Conservation (phyloP, 257 asterid species). For the Cordia subcordata region DNA sequence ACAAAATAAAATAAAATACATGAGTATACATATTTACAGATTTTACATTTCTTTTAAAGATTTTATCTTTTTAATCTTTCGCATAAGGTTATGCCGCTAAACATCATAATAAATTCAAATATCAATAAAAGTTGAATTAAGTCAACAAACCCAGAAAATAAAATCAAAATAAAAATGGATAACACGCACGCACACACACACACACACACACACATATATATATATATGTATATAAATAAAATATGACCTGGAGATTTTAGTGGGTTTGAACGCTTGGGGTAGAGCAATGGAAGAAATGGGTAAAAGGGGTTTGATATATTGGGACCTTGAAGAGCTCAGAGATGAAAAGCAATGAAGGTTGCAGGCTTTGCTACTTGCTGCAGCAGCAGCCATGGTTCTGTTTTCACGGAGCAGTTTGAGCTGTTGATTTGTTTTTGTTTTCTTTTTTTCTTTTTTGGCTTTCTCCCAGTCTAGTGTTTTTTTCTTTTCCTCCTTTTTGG, state of each 20-base stretch:
- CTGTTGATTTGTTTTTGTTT: too few species aligned
- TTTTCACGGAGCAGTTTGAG: background rate
- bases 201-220: background rate
- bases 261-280: slow-evolving; percentile 18
- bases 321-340: slow-evolving; percentile 4
- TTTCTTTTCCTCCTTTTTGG: too few species aligned
- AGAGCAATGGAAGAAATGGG: slow-evolving; percentile 20
- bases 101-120: too few species aligned
- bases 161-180: background rate
- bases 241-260: slow-evolving; percentile 32
- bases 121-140: too few species aligned
- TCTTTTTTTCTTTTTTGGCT: background rate
- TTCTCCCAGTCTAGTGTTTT: too few species aligned
- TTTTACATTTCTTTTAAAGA: too few species aligned
- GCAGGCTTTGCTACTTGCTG: background rate
- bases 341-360: slow-evolving; percentile 3
- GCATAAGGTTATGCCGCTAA: too few species aligned
- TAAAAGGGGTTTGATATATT: slow-evolving; percentile 13
- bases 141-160: background rate
- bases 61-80: too few species aligned
- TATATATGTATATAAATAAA: background rate
- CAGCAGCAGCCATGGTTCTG: slow-evolving; percentile 16
- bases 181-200: too few species aligned
- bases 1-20: background rate
- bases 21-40: too few species aligned